A percentile compares a stretch with the other conserved stretches of the same genome.
Evolutionary conservation across 257 asterid genomes (phyloP).

Genomic region (Leptodermis oblonga): DNA sequence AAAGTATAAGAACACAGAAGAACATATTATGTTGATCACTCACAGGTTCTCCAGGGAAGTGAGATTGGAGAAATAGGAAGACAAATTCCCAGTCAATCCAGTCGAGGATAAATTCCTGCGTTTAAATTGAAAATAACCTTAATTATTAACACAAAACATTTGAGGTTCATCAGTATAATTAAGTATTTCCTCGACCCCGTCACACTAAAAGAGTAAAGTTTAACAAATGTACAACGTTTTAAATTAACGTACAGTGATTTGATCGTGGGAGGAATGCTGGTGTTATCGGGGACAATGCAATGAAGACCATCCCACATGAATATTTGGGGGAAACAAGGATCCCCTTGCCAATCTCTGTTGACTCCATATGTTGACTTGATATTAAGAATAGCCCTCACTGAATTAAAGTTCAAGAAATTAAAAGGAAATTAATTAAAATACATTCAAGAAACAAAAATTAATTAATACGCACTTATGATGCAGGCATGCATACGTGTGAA

Average conservation of each 20-base stretch:
- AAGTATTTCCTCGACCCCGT: no score
- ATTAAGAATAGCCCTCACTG: conserved; percentile 26
- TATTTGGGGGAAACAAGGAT: conserved; percentile 30
- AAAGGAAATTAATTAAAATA: no score
- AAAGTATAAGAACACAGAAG: no score
- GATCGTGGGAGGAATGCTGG: conserved; percentile 19
- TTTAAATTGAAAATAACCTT: background rate
- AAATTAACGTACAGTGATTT: conserved; percentile 29
- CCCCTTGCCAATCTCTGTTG: conserved; percentile 42
- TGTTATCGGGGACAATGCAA: conserved; percentile 19
- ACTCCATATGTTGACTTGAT: conserved; percentile 27
- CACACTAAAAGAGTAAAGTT: no score
- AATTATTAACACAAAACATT: no score
- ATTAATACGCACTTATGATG: no score
- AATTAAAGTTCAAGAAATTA: background rate
- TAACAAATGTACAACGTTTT: no score
- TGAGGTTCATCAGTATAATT: no score
- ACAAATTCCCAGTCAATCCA: conserved; percentile 18
- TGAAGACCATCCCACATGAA: conserved; percentile 36
- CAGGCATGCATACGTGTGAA: no score
- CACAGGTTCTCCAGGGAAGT: conserved; percentile 26
- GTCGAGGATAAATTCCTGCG: conserved; percentile 26
- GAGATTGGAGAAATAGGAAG: conserved; percentile 22
- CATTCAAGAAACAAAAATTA: no score
- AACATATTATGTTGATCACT: conserved; percentile 1